Percentiles rank a stretch among this genome's conserved stretches.
These are phyloP conservation scores for Brassica juncea DNA, from an alignment of 345 rosid species.

Conservation along the genomic window DNA sequence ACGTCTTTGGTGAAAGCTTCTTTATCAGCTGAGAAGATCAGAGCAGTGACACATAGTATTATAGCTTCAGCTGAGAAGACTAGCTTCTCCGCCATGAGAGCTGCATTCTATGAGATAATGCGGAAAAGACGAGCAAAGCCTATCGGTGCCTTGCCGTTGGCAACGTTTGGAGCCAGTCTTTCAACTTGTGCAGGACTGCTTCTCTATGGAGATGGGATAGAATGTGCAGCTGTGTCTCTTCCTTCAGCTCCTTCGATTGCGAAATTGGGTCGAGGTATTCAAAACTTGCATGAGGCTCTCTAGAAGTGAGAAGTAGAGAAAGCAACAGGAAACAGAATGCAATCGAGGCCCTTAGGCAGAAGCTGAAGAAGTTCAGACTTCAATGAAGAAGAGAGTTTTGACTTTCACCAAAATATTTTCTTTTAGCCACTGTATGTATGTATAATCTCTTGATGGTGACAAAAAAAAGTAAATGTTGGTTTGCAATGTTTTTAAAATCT, in stretches of 20 bases:
- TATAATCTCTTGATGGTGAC: not conserved
- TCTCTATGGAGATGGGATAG: slow-evolving; percentile 81
- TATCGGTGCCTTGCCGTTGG: slow-evolving; percentile 71
- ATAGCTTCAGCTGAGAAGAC: slow-evolving; percentile 91
- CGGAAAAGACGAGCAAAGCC: slow-evolving; percentile 65
- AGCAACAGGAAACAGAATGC: slow-evolving; percentile 70
- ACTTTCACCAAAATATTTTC: not conserved
- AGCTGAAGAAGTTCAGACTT: slow-evolving; percentile 61
- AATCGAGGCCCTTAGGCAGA: slow-evolving; percentile 72
- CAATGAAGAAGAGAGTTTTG: slow-evolving; percentile 38
- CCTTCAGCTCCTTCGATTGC: slow-evolving; percentile 94
- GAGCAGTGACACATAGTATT: slow-evolving; percentile 67
- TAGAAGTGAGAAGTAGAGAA: slow-evolving; percentile 55
- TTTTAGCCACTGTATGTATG: not conserved
- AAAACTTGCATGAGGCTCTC: slow-evolving; percentile 74
- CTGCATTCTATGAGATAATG: slow-evolving; percentile 95
- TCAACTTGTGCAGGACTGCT: slow-evolving; percentile 73
- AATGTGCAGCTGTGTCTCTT: slow-evolving; percentile 80
- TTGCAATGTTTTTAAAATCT: not conserved
- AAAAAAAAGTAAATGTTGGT: not conserved
- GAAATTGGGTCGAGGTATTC: slow-evolving; percentile 88
- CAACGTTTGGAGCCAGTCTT: slow-evolving; percentile 81
- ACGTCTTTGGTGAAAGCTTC: slow-evolving; percentile 67
- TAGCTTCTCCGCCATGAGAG: slow-evolving; percentile 93
- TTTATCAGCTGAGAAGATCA: slow-evolving; percentile 81